A percentile compares a stretch with the other conserved stretches of the same genome.
Conservation (phyloP, 2,329 filamentous ascomycete genomes). For the Arthroderma sp. region DNA sequence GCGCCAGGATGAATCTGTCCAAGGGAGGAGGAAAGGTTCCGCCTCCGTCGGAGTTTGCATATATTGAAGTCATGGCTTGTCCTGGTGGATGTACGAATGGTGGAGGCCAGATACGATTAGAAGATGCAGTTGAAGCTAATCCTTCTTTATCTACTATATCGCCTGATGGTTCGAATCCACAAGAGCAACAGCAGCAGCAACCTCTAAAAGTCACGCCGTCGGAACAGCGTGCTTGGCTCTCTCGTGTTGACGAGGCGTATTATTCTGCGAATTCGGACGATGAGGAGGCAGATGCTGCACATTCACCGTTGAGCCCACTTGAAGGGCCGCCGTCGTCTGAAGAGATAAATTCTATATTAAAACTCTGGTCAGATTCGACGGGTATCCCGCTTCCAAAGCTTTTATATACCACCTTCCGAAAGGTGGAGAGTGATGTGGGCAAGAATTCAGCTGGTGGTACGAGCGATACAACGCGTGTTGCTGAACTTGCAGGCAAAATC, state of each 20-base stretch:
- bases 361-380: constrained; percentile 63
- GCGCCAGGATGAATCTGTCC: background rate
- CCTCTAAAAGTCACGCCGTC: constrained; percentile 51
- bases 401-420: constrained; percentile 73
- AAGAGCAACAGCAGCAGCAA: constrained; percentile 15
- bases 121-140: constrained; percentile 46
- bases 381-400: constrained; percentile 58
- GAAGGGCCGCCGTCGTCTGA: constrained; percentile 16
- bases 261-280: constrained; percentile 57
- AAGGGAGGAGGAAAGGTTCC: constrained; percentile 10
- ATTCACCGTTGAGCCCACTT: constrained; percentile 16
- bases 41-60: constrained; percentile 56
- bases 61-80: constrained; percentile 98
- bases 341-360: constrained; percentile 40
- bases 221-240: constrained; percentile 78
- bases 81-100: constrained; percentile 98
- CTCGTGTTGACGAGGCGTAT: constrained; percentile 75
- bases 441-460: constrained; percentile 43
- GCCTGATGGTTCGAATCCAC: background rate
- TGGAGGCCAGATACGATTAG: constrained; percentile 84
- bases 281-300: constrained; percentile 15
- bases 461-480: constrained; percentile 66
- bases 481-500: constrained; percentile 77
- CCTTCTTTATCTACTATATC: background rate
- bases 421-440: constrained; percentile 90